phyloP scores from a whole-genome alignment of 768 basidiomycete genomes.

The Mycena polygramma region DNA sequence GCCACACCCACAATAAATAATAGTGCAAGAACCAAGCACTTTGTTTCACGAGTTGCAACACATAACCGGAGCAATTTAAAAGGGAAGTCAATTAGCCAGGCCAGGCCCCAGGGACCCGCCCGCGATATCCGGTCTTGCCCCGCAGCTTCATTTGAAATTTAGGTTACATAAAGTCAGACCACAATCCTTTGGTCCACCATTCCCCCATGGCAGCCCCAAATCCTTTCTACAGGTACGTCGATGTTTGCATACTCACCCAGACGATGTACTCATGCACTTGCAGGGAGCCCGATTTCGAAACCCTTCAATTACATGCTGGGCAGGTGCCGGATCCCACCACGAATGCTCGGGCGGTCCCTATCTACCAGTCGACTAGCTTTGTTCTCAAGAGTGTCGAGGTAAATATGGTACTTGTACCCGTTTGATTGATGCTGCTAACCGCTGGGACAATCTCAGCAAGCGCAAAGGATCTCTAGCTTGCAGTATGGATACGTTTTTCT shows the following conservation, averaged over 20 bases:
- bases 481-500: background rate
- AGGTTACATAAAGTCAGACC: no score
- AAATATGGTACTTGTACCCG: slow-evolving; percentile 1
- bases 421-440: background rate
- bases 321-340: slow-evolving; percentile 65
- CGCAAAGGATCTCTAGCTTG: slow-evolving; percentile 7
- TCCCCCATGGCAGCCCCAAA: slow-evolving; percentile 21
- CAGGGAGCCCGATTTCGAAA: slow-evolving; percentile 68
- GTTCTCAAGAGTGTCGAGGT: slow-evolving; percentile 69
- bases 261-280: background rate
- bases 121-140: no score
- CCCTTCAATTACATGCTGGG: slow-evolving; percentile 74
- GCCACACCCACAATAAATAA: no score
- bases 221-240: slow-evolving; percentile 31
- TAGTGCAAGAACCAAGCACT: no score
- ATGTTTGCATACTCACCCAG: background rate
- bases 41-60: no score
- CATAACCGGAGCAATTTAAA: no score
- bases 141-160: no score
- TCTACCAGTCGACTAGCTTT: slow-evolving; percentile 69
- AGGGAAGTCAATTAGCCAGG: no score
- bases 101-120: no score
- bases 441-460: background rate
- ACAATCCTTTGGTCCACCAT: no score
- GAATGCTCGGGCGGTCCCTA: slow-evolving; percentile 73